phyloP scores from a whole-genome alignment of 163 green algal genomes.

The Scenedesmus sp. region DNA sequence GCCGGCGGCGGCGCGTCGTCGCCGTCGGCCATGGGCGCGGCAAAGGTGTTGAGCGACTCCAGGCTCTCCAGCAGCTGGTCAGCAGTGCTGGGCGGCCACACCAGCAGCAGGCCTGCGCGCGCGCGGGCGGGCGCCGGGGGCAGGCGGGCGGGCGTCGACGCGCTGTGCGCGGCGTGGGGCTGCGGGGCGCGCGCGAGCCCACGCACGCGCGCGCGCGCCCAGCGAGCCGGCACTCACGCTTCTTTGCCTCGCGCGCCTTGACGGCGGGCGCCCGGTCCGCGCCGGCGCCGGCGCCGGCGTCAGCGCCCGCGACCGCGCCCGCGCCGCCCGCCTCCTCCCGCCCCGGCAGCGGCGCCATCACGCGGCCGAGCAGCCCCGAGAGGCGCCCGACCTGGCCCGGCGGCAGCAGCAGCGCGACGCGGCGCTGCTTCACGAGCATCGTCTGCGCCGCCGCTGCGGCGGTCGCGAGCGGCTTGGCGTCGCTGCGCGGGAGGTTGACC shows the following conservation, averaged over 20 bases:
- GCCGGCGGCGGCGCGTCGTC: background rate
- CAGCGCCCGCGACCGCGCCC: background rate
- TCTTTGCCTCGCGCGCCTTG: conserved; percentile 3
- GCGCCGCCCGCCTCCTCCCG: too few relatives aligned
- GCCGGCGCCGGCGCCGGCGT: background rate
- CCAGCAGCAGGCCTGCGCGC: conserved; percentile 35
- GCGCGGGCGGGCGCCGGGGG: too few relatives aligned
- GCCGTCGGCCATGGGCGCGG: too few relatives aligned
- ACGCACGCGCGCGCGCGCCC: too few relatives aligned
- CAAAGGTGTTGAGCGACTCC: conserved; percentile 24
- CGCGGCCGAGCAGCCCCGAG: background rate
- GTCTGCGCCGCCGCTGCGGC: background rate
- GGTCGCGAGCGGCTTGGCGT: background rate
- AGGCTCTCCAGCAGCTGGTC: conserved; percentile 33
- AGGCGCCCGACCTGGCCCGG: background rate
- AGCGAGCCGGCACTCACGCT: conserved; percentile 23
- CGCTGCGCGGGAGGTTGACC: background rate
- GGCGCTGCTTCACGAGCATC: conserved; percentile 17
- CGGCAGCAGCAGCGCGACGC: conserved; percentile 30
- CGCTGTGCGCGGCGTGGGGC: too few relatives aligned
- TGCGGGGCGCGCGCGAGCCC: too few relatives aligned
- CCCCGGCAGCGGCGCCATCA: background rate
- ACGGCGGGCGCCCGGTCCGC: background rate
- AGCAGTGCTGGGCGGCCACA: conserved; percentile 30
- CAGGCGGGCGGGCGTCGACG: too few relatives aligned